Evolutionary conservation across 1,139 yeast species (phyloP).

Genomic region (Candida glucosophila): DNA sequence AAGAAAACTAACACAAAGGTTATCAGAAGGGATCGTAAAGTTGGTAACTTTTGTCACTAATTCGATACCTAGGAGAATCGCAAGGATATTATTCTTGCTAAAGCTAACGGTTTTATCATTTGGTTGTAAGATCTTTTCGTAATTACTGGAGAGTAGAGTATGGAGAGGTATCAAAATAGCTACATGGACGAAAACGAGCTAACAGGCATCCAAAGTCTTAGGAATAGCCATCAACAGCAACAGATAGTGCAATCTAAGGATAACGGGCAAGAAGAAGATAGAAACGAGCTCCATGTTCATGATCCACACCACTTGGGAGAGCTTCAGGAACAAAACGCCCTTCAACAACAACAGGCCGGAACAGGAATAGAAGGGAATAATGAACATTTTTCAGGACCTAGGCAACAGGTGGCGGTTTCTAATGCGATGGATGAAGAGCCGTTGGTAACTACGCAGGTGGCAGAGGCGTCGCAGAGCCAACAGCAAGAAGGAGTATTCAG

Average conservation of each 20-base stretch:
- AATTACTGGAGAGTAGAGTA: constrained; percentile 2
- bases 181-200: constrained; percentile 8
- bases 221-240: constrained; percentile 5
- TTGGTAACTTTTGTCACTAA: too few relatives aligned
- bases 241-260: too few relatives aligned
- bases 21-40: too few relatives aligned
- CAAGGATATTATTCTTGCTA: too few relatives aligned
- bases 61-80: too few relatives aligned
- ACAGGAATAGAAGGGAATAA: constrained; percentile 4
- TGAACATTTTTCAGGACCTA: constrained; percentile 7
- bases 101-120: too few relatives aligned
- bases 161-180: constrained; percentile 8
- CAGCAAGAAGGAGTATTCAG: constrained; percentile 67
- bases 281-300: constrained; percentile 1
- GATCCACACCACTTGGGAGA: too few relatives aligned
- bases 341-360: constrained; percentile 1
- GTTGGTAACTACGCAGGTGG: constrained; percentile 37
- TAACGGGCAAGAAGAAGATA: constrained; percentile 2
- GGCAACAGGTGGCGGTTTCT: constrained; percentile 10
- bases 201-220: too few relatives aligned
- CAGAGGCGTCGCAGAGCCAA: constrained; percentile 39
- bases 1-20: too few relatives aligned
- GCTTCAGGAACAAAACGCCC: constrained; percentile 2
- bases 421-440: constrained; percentile 26
- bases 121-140: too few relatives aligned